These are phyloP conservation scores for Tylopilus subfusipes DNA, from an alignment of 768 basidiomycete species.

Conservation along the genomic window DNA sequence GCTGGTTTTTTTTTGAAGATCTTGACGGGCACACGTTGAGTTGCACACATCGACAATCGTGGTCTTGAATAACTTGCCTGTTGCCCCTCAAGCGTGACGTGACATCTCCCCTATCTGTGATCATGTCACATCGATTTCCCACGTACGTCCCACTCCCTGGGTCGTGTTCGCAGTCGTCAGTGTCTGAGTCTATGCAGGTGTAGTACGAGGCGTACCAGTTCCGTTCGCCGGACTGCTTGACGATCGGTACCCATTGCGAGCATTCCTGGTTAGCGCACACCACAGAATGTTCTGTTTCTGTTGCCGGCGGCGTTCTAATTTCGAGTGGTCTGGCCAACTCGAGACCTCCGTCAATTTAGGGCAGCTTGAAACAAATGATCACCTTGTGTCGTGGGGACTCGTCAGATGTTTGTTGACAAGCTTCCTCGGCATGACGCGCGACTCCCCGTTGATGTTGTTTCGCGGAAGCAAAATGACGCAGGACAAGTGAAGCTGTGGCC, in stretches of 20 bases:
- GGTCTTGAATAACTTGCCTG: constrained; percentile 32
- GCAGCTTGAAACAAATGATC: neutral
- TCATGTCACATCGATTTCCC: constrained; percentile 21
- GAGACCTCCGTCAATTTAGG: neutral
- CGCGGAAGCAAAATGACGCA: constrained; percentile 18
- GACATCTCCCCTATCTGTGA: constrained; percentile 29
- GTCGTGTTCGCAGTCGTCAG: neutral
- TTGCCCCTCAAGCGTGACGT: constrained; percentile 22
- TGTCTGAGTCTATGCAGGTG: neutral
- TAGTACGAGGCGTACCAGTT: constrained; percentile 5
- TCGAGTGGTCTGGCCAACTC: constrained; percentile 3
- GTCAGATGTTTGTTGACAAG: neutral
- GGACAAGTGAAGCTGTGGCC: constrained; percentile 6
- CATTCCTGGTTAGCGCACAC: neutral
- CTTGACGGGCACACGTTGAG: constrained; percentile 31
- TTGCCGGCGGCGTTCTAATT: constrained; percentile 15
- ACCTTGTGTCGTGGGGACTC: constrained; percentile 4
- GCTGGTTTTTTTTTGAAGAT: constrained; percentile 17
- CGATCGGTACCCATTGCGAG: neutral
- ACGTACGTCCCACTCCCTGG: constrained; percentile 1
- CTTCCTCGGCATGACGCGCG: neutral
- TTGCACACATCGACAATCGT: constrained; percentile 23
- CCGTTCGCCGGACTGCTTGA: neutral
- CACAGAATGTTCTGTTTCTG: neutral
- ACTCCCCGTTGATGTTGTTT: neutral